Conservation (phyloP, 2,329 filamentous ascomycete genomes). For the Apiospora pterosperma region DNA sequence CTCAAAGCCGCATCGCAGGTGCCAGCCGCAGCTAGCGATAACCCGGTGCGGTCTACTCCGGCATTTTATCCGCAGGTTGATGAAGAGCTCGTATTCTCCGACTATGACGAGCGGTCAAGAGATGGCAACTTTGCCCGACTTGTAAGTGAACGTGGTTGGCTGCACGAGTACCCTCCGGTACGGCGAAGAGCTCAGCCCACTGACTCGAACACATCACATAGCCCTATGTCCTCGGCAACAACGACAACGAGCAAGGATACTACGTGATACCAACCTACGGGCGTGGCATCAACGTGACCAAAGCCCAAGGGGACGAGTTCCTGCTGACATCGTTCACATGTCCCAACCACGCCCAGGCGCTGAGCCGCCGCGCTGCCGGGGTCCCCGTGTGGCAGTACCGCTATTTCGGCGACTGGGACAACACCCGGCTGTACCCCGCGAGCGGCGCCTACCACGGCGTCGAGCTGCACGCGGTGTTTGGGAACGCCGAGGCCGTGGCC, state of each 20-base stretch:
- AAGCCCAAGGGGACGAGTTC: constrained; percentile 33
- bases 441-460: constrained; percentile 47
- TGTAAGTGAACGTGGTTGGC: too few species aligned
- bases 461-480: constrained; percentile 46
- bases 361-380: constrained; percentile 26
- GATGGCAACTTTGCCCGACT: constrained; percentile 18
- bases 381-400: constrained; percentile 41
- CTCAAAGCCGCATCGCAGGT: constrained; percentile 32
- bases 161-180: not conserved
- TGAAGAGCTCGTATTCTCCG: constrained; percentile 34
- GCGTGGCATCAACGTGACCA: constrained; percentile 34
- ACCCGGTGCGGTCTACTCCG: constrained; percentile 32
- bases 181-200: not conserved
- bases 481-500: constrained; percentile 34
- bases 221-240: constrained; percentile 40
- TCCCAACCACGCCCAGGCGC: constrained; percentile 35
- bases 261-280: constrained; percentile 42
- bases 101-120: constrained; percentile 27
- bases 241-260: constrained; percentile 43
- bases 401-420: constrained; percentile 47
- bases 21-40: constrained; percentile 27
- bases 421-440: constrained; percentile 39
- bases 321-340: constrained; percentile 44
- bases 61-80: constrained; percentile 41
- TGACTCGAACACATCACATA: constrained; percentile 34